Evolutionary conservation across 129 eudicot genomes (phyloP).

Genomic region (Oenanthe sinensis): DNA sequence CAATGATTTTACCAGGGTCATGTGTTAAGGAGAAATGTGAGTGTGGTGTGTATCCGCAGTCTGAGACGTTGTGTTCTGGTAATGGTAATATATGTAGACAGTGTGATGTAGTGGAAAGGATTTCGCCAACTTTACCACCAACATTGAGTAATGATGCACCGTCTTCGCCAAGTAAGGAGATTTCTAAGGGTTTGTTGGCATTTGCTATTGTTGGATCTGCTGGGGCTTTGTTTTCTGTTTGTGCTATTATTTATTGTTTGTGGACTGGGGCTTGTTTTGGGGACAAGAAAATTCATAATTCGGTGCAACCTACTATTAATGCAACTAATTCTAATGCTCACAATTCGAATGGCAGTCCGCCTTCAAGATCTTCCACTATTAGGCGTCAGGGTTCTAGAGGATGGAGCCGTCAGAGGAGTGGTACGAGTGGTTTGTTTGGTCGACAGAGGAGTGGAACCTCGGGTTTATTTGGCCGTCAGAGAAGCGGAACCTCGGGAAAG

Average conservation of each 20-base stretch:
- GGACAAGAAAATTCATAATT: conserved; percentile 76
- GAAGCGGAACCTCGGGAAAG: conserved; percentile 80
- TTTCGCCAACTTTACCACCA: conserved; percentile 26
- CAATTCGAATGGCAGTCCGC: conserved; percentile 44
- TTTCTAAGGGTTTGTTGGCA: conserved; percentile 58
- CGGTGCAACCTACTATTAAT: conserved; percentile 84
- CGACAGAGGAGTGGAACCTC: conserved; percentile 66
- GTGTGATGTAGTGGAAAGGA: conserved; percentile 30
- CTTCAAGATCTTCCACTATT: conserved; percentile 74
- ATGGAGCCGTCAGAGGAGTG: conserved; percentile 90
- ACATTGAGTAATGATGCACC: conserved; percentile 12
- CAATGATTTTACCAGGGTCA: conserved; percentile 65
- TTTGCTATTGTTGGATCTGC: conserved; percentile 81
- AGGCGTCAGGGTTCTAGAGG: conserved; percentile 63
- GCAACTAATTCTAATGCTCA: conserved; percentile 30
- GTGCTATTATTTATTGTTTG: conserved; percentile 52
- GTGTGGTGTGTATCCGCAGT: conserved; percentile 68
- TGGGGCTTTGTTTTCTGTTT: conserved; percentile 68
- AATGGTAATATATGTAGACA: conserved; percentile 68
- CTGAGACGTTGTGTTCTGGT: conserved; percentile 65
- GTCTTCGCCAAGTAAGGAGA: conserved; percentile 33
- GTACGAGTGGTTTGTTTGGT: conserved; percentile 23
- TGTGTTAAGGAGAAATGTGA: conserved; percentile 51
- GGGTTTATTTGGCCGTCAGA: conserved; percentile 35
- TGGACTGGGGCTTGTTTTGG: conserved; percentile 86